Evolutionary conservation across 2,329 filamentous ascomycete species (phyloP).

Genomic region (Aulographum hederae): DNA sequence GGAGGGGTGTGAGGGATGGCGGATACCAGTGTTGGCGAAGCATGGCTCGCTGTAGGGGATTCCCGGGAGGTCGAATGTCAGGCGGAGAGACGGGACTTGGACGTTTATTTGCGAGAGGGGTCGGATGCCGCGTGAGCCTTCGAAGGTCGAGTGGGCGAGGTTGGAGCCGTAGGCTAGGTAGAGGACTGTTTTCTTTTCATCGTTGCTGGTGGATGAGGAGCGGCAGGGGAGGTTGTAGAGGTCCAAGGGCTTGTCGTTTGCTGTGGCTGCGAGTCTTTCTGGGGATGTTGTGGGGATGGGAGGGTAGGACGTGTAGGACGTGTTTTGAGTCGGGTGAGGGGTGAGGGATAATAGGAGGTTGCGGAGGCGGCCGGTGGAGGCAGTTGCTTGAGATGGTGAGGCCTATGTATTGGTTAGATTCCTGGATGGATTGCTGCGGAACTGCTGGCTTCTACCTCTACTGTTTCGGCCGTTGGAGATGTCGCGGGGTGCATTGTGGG

Average conservation of each 20-base stretch:
- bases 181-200: conserved; percentile 3
- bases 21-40: conserved; percentile 63
- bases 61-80: conserved; percentile 76
- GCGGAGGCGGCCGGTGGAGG: too few species aligned
- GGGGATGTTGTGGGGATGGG: neutral
- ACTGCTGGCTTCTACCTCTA: too few species aligned
- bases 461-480: too few species aligned
- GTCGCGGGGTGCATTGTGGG: too few species aligned
- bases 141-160: conserved; percentile 62
- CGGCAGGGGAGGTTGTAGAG: too few species aligned
- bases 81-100: conserved; percentile 53
- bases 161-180: conserved; percentile 65
- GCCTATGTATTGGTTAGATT: too few species aligned
- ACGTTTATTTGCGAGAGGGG: conserved; percentile 72
- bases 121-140: conserved; percentile 56
- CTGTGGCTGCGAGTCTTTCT: neutral
- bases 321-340: too few species aligned
- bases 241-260: neutral
- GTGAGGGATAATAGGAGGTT: too few species aligned
- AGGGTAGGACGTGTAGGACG: neutral
- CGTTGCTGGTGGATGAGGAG: neutral
- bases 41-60: conserved; percentile 79
- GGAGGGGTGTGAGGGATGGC: conserved; percentile 26
- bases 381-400: too few species aligned
- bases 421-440: too few species aligned